Conservation (phyloP, 768 basidiomycete genomes). For the Rhizopogon sp. region DNA sequence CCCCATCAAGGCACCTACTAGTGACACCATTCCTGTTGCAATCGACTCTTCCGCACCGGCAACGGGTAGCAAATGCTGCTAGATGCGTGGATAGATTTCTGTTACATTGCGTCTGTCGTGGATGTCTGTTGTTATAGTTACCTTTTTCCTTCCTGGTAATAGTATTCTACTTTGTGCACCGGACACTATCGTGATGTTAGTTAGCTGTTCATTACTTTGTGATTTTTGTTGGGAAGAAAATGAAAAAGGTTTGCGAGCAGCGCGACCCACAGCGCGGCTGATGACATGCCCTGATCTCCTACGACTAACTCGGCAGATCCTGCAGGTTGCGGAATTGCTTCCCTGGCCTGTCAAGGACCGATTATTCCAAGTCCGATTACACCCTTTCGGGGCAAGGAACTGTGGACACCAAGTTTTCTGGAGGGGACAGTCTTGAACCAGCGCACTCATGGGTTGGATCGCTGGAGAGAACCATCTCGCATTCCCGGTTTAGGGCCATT, state of each 20-base stretch:
- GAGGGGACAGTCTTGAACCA: conserved; percentile 93
- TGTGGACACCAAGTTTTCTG: conserved; percentile 90
- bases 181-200: background rate
- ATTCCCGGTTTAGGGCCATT: conserved; percentile 79
- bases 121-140: conserved; percentile 17
- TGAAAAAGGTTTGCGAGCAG: conserved; percentile 66
- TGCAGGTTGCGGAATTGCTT: conserved; percentile 91
- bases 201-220: background rate
- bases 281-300: conserved; percentile 82
- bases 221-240: background rate
- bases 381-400: conserved; percentile 59
- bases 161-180: background rate
- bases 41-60: conserved; percentile 52
- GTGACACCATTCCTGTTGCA: conserved; percentile 82
- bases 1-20: conserved; percentile 72
- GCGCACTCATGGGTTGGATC: conserved; percentile 64
- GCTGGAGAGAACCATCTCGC: conserved; percentile 62
- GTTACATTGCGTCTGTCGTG: conserved; percentile 5
- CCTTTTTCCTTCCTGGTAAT: conserved; percentile 13
- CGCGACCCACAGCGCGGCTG: conserved; percentile 81
- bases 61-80: conserved; percentile 65
- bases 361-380: conserved; percentile 78
- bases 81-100: conserved; percentile 7
- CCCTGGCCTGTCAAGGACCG: conserved; percentile 79
- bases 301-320: conserved; percentile 89